Evolutionary conservation across 2,329 filamentous ascomycete species (phyloP), one percentile per base, ranked within the genome.

Genomic region (Aspergillus sp.): DNA sequence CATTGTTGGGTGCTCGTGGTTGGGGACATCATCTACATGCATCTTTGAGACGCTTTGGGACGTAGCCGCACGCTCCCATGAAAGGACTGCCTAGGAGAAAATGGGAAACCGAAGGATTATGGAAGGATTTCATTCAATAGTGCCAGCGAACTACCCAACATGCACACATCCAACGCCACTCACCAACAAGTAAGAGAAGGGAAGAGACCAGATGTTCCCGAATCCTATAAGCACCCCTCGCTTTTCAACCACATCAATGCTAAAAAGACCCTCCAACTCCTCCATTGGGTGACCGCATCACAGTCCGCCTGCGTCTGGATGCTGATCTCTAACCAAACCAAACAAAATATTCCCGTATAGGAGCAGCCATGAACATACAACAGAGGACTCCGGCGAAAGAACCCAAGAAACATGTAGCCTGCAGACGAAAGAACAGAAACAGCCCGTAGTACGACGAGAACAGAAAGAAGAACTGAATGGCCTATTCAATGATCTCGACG

Each of bases 271-370:
- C 42, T 45, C 45, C 40, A 51, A 55, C 45, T 52, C 46, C 53
- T 11, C 23, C 10, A 34, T 21, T 21, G 11, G 20, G 17, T 43
- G 25, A 45, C n/a, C 19, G 41, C 36, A 29, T 50, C 23, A 16
- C n/a, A 46, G 23, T 49, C 42, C 53, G 31, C 53, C 53, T 43
- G 49, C 32, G 47, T 49, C 14, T 49, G 40, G 40, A 49, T 48
- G 45, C 45, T 38, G 21, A 47, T 43, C 19, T 16, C 50, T n/a
- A n/a, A n/a, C 47, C 50, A 50, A 43, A 32, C 17, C 42, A 51
- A 32, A 49, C n/a, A 38, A 45, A 29, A 23, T 31, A 20, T 17
- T 16, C 43, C 14, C 23, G 41, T 20, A 7, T 14, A 47, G 19
- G 49, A 41, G 16, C 29, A 32, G 38, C 40, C 42, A 45, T n/a